Conservation (phyloP, 306 rosid species). For the Prinsepia uniflora region DNA sequence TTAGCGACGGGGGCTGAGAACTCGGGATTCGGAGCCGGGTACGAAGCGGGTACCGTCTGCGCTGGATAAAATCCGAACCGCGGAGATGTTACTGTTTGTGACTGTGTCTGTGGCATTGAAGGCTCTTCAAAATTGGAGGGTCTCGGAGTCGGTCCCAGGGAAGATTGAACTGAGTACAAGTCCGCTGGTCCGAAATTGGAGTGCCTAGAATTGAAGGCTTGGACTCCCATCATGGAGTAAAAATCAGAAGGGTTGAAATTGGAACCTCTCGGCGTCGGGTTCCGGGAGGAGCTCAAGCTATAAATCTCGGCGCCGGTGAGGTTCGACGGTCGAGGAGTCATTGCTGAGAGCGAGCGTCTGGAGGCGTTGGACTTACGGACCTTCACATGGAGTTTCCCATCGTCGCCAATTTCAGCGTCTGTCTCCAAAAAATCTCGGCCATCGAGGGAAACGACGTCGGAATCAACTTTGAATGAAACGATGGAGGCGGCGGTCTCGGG, state of each 20-base stretch:
- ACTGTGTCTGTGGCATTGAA: slow-evolving; percentile 28
- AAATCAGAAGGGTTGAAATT: slow-evolving; percentile 84
- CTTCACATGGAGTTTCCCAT: slow-evolving; percentile 89
- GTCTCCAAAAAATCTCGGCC: slow-evolving; percentile 87
- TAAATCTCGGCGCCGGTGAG: slow-evolving; percentile 97
- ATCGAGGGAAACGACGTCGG: slow-evolving; percentile 92
- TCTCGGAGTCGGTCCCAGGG: slow-evolving; percentile 78
- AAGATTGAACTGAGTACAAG: slow-evolving; percentile 79
- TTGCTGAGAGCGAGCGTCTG: slow-evolving; percentile 41
- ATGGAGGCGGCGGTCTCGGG: slow-evolving; percentile 97
- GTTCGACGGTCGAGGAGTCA: slow-evolving; percentile 93
- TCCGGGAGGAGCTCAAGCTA: slow-evolving; percentile 81
- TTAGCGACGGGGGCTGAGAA: slow-evolving; percentile 49
- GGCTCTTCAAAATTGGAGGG: slow-evolving; percentile 89
- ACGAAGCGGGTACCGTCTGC: slow-evolving; percentile 32
- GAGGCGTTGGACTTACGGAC: slow-evolving; percentile 87
- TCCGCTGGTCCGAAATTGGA: slow-evolving; percentile 76
- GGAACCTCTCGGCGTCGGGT: slow-evolving; percentile 88
- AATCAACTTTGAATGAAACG: slow-evolving; percentile 88
- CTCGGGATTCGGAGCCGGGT: slow-evolving; percentile 82
- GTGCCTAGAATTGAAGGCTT: slow-evolving; percentile 50
- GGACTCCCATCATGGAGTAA: slow-evolving; percentile 84
- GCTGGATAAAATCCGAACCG: slow-evolving; percentile 56
- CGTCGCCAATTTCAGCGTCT: slow-evolving; percentile 84
- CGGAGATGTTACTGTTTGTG: slow-evolving; percentile 25